Conservation (phyloP, 1,284 basidiomycete genomes). For the Earliella scabrosa region DNA sequence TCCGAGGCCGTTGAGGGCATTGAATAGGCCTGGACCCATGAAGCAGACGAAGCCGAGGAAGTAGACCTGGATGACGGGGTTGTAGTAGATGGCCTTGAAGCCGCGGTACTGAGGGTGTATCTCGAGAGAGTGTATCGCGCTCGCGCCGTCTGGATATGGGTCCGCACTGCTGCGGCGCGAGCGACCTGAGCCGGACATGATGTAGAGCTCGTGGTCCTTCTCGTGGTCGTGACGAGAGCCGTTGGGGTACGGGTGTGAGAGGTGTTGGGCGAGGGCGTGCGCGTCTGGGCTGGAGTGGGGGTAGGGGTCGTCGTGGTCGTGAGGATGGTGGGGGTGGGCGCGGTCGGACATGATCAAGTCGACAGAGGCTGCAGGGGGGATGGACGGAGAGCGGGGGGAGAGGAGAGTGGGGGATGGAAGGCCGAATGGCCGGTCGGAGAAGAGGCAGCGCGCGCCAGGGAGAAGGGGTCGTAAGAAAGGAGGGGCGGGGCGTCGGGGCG, state of each 20-base stretch:
- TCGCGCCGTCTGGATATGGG: conserved; percentile 6
- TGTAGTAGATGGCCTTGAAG: conserved; percentile 41
- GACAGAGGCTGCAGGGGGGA: neutral
- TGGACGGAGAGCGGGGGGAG: neutral
- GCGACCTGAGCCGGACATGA: conserved; percentile 24
- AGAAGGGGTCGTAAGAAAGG: conserved; percentile 6
- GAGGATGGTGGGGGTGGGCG: neutral
- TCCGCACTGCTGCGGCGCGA: conserved; percentile 13
- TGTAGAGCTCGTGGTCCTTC: conserved; percentile 14
- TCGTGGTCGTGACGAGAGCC: conserved; percentile 1
- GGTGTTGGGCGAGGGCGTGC: neutral
- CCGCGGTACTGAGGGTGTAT: conserved; percentile 35
- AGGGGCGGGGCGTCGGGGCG: neutral
- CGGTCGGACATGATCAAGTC: neutral
- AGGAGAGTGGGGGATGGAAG: neutral
- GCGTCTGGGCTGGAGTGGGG: neutral
- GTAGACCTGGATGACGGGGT: conserved; percentile 48
- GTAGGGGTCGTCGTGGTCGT: neutral
- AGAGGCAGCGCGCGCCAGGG: neutral
- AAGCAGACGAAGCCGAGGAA: conserved; percentile 72
- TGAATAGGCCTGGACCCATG: conserved; percentile 63
- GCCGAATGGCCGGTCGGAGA: neutral
- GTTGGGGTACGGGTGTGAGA: neutral
- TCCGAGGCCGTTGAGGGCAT: conserved; percentile 63
- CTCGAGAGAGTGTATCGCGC: conserved; percentile 18